Base-by-base conservation (phyloP, 305 asterid species). In the Solanum aculeatissimum region DNA sequence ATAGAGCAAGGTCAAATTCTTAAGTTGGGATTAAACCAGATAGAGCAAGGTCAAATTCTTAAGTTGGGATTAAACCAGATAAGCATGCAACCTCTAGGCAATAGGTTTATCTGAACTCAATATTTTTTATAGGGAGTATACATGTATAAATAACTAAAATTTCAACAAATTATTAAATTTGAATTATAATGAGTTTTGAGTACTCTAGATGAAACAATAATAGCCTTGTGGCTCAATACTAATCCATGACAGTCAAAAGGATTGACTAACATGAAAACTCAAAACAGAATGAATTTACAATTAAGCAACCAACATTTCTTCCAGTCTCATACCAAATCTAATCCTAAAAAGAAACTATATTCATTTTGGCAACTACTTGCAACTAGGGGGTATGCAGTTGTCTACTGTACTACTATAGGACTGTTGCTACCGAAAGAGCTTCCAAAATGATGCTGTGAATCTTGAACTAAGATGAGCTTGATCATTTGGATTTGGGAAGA, bases 401-500 rank as follows among this genome's bases (percentile, higher is more conserved):
- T 49, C 65, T 77, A 77, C 65, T 77, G 65, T 54, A 77, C 82
- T 51, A 77, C 35, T 77, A 77, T 18, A 54, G 87, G 84, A 84
- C 87, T 86, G 87, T 89, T 86, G 86, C 86, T 80, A 58, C 90
- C 85, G 7, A 86, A 86, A 83, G 93, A 89, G 90, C 91, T 92
- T 88, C 94, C 89, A 47, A 69, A n/a, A 11, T 87, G 91, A 54
- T 86, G 87, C 35, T 86, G 92, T 10, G 91, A 84, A 74, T 86
- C 88, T 13, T 84, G 86, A 78, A 89, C 84, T 54, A 95, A 88
- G 14, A 87, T 70, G 53, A 97, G 93, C 93, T 88, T 95, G 68
- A 95, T 93, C 21, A 94, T 94, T 70, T 89, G 91, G 89, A 40
- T 88, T 80, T 80, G 79, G 3, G 92, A 90, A 13, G 93, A 86